Conservation (phyloP, 2,329 filamentous ascomycete genomes). For the Aspergillus sp. region DNA sequence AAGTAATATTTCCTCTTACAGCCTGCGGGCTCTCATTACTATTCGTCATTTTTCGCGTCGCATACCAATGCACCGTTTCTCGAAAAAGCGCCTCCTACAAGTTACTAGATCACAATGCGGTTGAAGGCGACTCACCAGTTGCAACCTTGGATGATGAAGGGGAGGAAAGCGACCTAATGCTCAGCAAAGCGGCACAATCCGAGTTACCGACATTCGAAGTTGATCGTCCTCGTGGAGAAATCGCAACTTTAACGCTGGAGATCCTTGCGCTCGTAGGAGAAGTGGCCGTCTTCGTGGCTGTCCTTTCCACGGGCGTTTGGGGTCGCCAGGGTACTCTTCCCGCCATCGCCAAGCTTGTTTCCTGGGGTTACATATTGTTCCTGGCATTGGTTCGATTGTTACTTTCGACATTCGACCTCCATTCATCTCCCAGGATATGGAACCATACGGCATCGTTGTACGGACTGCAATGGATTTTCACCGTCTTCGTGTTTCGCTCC, state of each 20-base stretch:
- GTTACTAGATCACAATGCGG: slow-evolving; percentile 34
- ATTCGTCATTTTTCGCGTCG: slow-evolving; percentile 62
- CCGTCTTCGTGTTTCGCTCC: slow-evolving; percentile 78
- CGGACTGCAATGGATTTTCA: slow-evolving; percentile 76
- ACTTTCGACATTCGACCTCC: slow-evolving; percentile 59
- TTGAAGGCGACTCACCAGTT: slow-evolving; percentile 55
- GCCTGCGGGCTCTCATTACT: slow-evolving; percentile 70
- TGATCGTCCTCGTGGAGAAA: slow-evolving; percentile 73
- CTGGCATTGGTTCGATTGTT: slow-evolving; percentile 72
- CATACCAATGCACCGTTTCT: slow-evolving; percentile 56
- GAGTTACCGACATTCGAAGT: slow-evolving; percentile 60
- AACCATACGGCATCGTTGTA: slow-evolving; percentile 90
- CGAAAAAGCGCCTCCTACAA: slow-evolving; percentile 62
- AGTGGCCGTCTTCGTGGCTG: slow-evolving; percentile 67
- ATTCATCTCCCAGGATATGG: slow-evolving; percentile 78
- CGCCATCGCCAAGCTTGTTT: slow-evolving; percentile 66
- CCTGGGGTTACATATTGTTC: slow-evolving; percentile 79
- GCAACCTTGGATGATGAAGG: slow-evolving; percentile 51
- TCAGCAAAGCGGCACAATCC: slow-evolving; percentile 55
- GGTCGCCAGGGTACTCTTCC: slow-evolving; percentile 60
- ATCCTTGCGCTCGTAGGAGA: slow-evolving; percentile 72
- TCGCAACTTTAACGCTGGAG: slow-evolving; percentile 71
- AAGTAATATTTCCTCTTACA: slow-evolving; percentile 75
- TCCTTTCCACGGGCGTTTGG: slow-evolving; percentile 63
- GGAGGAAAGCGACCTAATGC: slow-evolving; percentile 56